A percentile compares a stretch with the other conserved stretches of the same genome.
Conservation (phyloP, 2,329 filamentous ascomycete genomes). For the Epichloe sp. region DNA sequence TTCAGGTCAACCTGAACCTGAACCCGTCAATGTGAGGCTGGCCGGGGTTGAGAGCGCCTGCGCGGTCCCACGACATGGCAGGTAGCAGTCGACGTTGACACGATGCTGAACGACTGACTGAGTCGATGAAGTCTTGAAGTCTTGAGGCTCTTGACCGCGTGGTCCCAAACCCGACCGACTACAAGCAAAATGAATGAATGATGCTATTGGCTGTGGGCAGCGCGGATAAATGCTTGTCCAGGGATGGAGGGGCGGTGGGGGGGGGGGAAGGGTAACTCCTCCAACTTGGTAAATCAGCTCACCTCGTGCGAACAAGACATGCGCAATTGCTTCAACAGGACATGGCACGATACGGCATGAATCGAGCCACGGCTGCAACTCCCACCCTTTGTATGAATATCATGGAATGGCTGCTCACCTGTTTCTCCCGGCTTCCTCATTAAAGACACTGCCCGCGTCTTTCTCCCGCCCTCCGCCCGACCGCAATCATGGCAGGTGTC, state of each 20-base stretch:
- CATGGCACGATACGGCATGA: too few species aligned
- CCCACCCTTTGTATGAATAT: too few species aligned
- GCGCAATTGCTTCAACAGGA: too few species aligned
- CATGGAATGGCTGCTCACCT: neutral
- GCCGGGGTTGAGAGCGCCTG: neutral
- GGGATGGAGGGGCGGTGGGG: neutral
- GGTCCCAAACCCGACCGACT: too few species aligned
- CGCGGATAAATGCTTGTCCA: constrained; percentile 13
- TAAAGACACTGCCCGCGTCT: too few species aligned
- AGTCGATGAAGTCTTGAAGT: neutral
- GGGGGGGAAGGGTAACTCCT: too few species aligned
- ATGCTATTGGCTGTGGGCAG: neutral
- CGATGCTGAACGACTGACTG: neutral
- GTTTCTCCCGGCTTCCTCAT: neutral
- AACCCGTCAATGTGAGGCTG: neutral
- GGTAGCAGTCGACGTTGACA: neutral
- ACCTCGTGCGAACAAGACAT: too few species aligned
- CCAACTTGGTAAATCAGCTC: too few species aligned
- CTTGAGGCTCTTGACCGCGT: too few species aligned
- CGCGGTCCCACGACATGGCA: neutral
- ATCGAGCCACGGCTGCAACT: too few species aligned
- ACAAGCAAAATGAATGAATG: too few species aligned
- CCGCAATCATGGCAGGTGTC: constrained; percentile 22
- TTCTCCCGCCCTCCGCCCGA: neutral
- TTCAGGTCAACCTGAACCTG: neutral